Base-by-base conservation (phyloP, 805 yeast genomes). In the Starmerella sirachaensis region DNA sequence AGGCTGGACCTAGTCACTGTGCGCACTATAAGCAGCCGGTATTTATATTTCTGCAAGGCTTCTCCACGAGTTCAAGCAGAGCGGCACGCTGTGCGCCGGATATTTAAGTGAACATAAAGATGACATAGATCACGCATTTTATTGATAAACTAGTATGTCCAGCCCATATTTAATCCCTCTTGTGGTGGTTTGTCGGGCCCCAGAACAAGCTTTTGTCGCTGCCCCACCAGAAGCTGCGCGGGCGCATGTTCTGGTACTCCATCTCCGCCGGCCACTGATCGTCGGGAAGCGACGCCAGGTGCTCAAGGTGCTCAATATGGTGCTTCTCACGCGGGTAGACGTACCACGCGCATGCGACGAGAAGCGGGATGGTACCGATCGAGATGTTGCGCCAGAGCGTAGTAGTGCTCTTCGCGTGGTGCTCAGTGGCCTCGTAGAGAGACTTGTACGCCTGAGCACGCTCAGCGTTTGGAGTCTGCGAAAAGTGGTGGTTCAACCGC, bases 121-220 rank as follows among this genome's bases (percentile, higher is more conserved):
- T n/a, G n/a, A n/a, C n/a, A n/a, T n/a, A n/a, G n/a, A n/a, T n/a
- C n/a, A n/a, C n/a, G n/a, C n/a, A n/a, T n/a, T n/a, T n/a, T n/a
- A n/a, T n/a, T n/a, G n/a, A n/a, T n/a, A n/a, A n/a, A n/a, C n/a
- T n/a, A n/a, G n/a, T n/a, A n/a, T n/a, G n/a, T n/a, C n/a, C n/a
- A n/a, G n/a, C n/a, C n/a, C n/a, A 10, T 22, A 13, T 19, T 31
- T 48, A 45, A 18, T 42, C 41, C 31, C 33, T 29, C 38, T 35
- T 46, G 69, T 82, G 82, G 73, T 94, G 83, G 81, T 88, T 88
- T 59, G 81, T 72, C 55, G 74, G 80, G 70, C 84, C 84, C 98
- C 98, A 91, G 80, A 91, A 91, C 59, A 79, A 67, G 47, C 97
- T 84, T 74, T 82, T 77, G 71, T 86, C 94, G 61, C 98, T 97